Base-by-base conservation (phyloP, 495 filamentous ascomycete species). In the Jackrogersella minutella region DNA sequence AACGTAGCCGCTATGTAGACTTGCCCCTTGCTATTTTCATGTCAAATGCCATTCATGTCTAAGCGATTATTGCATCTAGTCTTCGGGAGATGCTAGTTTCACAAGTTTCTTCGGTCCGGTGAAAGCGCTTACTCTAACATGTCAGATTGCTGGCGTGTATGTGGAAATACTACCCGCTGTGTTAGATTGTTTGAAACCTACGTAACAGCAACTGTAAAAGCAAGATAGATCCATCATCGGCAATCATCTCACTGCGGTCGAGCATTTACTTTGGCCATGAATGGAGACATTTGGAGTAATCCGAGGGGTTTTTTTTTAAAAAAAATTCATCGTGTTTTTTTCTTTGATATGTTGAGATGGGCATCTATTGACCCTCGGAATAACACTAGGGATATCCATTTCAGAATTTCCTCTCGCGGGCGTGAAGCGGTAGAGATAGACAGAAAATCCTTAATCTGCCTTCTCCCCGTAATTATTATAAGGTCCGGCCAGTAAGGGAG, bases 71-170 rank as follows among this genome's bases (percentile, higher is more conserved):
- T n/a, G n/a, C n/a, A n/a, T n/a, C 41, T 41, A 46, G 9, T 24
- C 10, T 46, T n/a, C 21, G 26, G 19, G 41, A 46, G 19, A 46
- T 26, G 24, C 41, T 11, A 34, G 59, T 63, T 55, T 40, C 50
- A 49, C 39, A 11, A 24, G 37, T 36, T 21, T 31, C 50, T 54
- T 26, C 1, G 21, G 17, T 11, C 19, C 6, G 11, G 8, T 17
- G 13, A 21, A 0, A 16, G 60, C 60, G 60, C 50, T 31, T 56
- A n/a, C 33, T 56, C 40, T 63, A 14, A 63, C 59, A 10, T 21
- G 59, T 28, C 43, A 30, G 41, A 22, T 19, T 11, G 4, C 26
- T 3, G 36, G 4, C 36, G 14, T 40, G 16, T 46, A 1, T 24
- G 40, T 10, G 49, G 22, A 26, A 16, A 16, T 28, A 22, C 5